A percentile compares a stretch with the other conserved stretches of the same genome.
phyloP scores from a whole-genome alignment of 805 yeast species.

The Cyberlindnera mississippiensis region DNA sequence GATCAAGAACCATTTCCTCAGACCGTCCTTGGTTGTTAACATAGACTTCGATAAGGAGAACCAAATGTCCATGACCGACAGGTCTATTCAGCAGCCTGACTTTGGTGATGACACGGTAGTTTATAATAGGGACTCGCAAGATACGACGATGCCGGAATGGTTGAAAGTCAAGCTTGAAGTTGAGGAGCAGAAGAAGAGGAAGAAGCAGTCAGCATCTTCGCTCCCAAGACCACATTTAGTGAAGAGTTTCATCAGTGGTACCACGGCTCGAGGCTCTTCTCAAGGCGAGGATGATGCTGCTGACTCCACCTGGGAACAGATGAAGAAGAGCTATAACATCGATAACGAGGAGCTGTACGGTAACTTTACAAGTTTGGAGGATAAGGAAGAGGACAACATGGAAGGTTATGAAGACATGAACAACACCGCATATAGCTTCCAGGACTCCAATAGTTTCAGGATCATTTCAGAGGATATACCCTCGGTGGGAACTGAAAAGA shows the following conservation, averaged over 20 bases:
- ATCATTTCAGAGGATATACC: constrained; percentile 14
- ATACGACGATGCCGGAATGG: constrained; percentile 23
- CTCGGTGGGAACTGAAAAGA: constrained; percentile 16
- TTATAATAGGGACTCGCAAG: constrained; percentile 12
- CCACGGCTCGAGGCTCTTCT: background rate
- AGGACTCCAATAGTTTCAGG: constrained; percentile 19
- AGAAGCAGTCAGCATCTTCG: background rate
- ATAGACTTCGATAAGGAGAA: constrained; percentile 16
- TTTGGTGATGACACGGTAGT: constrained; percentile 20
- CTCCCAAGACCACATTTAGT: constrained; percentile 11
- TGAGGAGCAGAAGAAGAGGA: constrained; percentile 8
- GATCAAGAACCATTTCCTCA: constrained; percentile 10
- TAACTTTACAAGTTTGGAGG: constrained; percentile 2
- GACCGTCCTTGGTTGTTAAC: constrained; percentile 10
- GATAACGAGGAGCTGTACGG: constrained; percentile 13
- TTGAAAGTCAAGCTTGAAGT: constrained; percentile 16
- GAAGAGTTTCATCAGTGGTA: constrained; percentile 2
- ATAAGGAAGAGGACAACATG: background rate
- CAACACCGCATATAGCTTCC: constrained; percentile 25
- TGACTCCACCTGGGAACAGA: constrained; percentile 23
- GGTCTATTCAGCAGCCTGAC: background rate
- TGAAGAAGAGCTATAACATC: constrained; percentile 20
- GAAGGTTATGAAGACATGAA: constrained; percentile 1
- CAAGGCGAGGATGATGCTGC: constrained; percentile 3
- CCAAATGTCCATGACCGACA: background rate